These are phyloP conservation scores for Phyllosticta citribraziliensis DNA, from an alignment of 2,329 filamentous ascomycete species.

Conservation along the genomic window DNA sequence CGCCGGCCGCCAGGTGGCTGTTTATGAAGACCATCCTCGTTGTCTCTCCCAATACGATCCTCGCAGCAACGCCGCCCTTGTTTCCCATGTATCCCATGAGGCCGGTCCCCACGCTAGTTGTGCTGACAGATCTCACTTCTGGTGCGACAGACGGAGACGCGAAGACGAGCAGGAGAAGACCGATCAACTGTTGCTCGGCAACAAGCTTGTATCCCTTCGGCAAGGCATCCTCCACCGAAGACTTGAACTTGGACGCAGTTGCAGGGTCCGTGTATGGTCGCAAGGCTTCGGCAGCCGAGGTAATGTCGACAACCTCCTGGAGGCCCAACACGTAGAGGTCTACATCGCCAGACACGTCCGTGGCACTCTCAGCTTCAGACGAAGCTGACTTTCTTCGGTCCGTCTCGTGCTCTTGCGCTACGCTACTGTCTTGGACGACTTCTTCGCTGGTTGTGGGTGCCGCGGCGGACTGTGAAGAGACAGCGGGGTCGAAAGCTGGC, in stretches of 20 bases:
- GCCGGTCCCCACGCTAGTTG: constrained; percentile 75
- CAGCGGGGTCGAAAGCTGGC: constrained; percentile 33
- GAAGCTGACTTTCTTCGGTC: constrained; percentile 35
- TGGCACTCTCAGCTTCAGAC: constrained; percentile 43
- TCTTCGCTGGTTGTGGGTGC: constrained; percentile 13
- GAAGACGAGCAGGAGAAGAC: constrained; percentile 75
- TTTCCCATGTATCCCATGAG: constrained; percentile 91
- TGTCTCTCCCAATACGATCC: constrained; percentile 79
- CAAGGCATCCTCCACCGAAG: constrained; percentile 60
- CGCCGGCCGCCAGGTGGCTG: constrained; percentile 80
- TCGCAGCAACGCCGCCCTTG: constrained; percentile 77
- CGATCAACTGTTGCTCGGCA: constrained; percentile 75
- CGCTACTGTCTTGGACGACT: constrained; percentile 33
- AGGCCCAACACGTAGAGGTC: constrained; percentile 84
- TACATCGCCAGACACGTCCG: constrained; percentile 43
- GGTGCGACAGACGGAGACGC: constrained; percentile 66
- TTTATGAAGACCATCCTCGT: constrained; percentile 86
- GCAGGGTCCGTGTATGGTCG: constrained; percentile 64
- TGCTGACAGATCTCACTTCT: constrained; percentile 72
- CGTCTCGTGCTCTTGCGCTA: constrained; percentile 37
- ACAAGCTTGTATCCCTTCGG: constrained; percentile 69
- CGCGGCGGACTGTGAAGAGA: constrained; percentile 15
- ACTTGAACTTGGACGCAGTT: constrained; percentile 69
- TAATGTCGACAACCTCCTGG: constrained; percentile 86
- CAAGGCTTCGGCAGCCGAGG: constrained; percentile 68